Evolutionary conservation across 108 stramenopile genomes (phyloP).

Genomic region (Cyclotella baltica): DNA sequence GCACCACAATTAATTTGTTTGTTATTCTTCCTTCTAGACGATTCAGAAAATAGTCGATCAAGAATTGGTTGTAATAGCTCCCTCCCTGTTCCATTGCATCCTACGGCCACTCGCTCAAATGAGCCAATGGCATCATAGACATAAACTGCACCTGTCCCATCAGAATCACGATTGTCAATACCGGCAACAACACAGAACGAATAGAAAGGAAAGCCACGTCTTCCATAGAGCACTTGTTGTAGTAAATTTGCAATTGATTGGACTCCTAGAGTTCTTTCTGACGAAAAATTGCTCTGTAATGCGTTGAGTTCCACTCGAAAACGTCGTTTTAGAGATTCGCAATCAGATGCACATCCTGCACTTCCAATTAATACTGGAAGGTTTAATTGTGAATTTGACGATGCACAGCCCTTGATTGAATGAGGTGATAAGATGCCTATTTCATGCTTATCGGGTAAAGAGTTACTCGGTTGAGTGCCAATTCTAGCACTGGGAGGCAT

Average conservation of each 20-base stretch:
- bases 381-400: background rate
- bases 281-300: conserved; percentile 15
- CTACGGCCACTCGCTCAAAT: conserved; percentile 84
- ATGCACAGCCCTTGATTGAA: background rate
- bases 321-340: conserved; percentile 68
- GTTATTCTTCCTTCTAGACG: conserved; percentile 1
- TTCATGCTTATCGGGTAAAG: background rate
- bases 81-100: conserved; percentile 77
- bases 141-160: conserved; percentile 59
- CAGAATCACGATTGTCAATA: conserved; percentile 15
- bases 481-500: conserved; percentile 19
- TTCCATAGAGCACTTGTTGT: conserved; percentile 71
- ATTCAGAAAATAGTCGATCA: conserved; percentile 70
- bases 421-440: background rate
- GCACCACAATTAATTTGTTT: background rate
- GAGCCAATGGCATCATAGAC: conserved; percentile 92
- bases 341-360: conserved; percentile 83
- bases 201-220: conserved; percentile 86
- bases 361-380: conserved; percentile 70
- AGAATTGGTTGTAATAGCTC: conserved; percentile 85
- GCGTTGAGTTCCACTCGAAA: conserved; percentile 69
- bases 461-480: background rate
- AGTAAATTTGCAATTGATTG: conserved; percentile 68
- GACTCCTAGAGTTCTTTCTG: conserved; percentile 28
- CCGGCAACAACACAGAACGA: conserved; percentile 86